These are phyloP conservation scores for Hibiscus tridactylites DNA, from an alignment of 345 rosid genomes.

Conservation along the genomic window DNA sequence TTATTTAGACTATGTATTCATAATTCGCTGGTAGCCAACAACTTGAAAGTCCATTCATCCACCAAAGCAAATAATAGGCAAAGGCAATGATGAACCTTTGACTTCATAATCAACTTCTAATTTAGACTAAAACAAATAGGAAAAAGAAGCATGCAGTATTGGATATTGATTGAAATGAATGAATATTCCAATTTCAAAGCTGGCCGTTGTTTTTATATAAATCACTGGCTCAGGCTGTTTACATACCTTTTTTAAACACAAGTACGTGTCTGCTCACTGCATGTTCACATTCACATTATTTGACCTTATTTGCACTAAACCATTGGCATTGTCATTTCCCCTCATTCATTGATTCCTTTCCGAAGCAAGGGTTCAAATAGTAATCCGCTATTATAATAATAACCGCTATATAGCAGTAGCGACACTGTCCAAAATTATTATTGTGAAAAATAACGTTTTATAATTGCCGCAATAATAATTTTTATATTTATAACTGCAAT, in stretches of 20 bases:
- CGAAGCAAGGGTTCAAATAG: no score
- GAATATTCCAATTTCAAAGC: not conserved
- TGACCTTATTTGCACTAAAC: conserved; percentile 6
- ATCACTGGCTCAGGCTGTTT: not conserved
- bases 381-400: no score
- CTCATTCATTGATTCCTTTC: no score
- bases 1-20: not conserved
- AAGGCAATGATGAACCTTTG: conserved; percentile 14
- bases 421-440: no score
- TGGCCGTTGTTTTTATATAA: not conserved
- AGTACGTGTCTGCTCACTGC: not conserved
- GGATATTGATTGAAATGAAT: not conserved
- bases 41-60: not conserved
- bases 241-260: not conserved
- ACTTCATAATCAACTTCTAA: not conserved
- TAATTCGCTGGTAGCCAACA: not conserved
- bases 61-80: not conserved
- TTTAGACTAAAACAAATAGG: not conserved
- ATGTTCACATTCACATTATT: not conserved
- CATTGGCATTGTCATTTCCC: not conserved
- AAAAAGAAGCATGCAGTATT: not conserved
- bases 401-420: no score
- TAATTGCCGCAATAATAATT: no score
- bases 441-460: no score
- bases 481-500: no score